Percentiles rank a stretch among this genome's conserved stretches.
Conservation (phyloP, 805 yeast genomes). For the Sugiyamaella qingdaonensis region DNA sequence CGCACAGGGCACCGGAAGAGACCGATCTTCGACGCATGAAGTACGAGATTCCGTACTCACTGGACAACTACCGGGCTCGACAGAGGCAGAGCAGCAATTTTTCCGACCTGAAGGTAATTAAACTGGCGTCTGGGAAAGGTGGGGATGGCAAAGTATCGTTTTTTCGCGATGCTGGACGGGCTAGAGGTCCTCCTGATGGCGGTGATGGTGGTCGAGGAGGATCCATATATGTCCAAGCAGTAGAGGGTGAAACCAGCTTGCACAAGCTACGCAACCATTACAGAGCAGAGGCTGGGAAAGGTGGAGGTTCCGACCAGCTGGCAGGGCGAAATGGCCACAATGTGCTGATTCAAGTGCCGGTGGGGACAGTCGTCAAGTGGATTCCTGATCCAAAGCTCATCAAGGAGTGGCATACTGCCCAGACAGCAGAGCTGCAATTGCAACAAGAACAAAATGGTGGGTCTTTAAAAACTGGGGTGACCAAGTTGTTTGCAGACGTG, state of each 20-base stretch:
- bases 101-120: conserved; percentile 65
- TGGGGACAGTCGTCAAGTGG: conserved; percentile 86
- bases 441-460: conserved; percentile 14
- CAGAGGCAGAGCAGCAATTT: conserved; percentile 31
- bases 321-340: conserved; percentile 87
- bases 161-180: conserved; percentile 75
- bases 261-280: conserved; percentile 66
- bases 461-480: conserved; percentile 1
- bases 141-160: conserved; percentile 88
- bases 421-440: conserved; percentile 13
- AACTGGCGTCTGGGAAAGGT: conserved; percentile 73
- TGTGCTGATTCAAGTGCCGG: conserved; percentile 78
- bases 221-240: conserved; percentile 75
- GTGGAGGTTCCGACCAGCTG: conserved; percentile 71
- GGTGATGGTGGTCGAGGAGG: conserved; percentile 99
- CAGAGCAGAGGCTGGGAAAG: conserved; percentile 64
- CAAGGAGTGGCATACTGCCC: conserved; percentile 18
- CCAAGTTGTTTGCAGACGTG: conserved; percentile 18
- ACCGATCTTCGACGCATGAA: neutral
- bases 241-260: conserved; percentile 63
- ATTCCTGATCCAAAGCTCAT: conserved; percentile 58
- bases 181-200: conserved; percentile 96
- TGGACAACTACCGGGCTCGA: conserved; percentile 17
- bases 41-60: conserved; percentile 23
- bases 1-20: conserved; percentile 12